Base-by-base conservation (phyloP, 1,139 yeast genomes). In the Scheffersomyces quercinus region DNA sequence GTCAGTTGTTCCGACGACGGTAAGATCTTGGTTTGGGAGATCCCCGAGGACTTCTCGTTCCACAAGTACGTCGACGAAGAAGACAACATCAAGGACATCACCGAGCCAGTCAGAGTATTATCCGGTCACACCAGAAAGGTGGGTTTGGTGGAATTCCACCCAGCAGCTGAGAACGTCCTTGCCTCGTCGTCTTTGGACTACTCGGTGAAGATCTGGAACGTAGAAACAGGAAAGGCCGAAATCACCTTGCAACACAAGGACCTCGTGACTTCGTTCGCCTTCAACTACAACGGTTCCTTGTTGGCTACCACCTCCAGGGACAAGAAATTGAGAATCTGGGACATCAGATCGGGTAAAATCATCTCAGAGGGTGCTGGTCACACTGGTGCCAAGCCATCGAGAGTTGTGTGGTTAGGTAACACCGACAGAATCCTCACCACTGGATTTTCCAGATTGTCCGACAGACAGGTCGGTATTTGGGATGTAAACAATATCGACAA, bases 401-500 rank as follows among this genome's bases (percentile, higher is more conserved):
- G 98, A 63, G 85, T 88, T 33, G 81, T 80, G 10, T 93, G 99
- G 98, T 69, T 90, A 50, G 97, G 98, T 29, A 82, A 88, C 56
- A 73, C 87, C 39, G 88, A 91, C 58, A 79, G 97, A 56, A 68
- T 93, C 30, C 85, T 85, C 43, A 91, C 99, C 30, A 91, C 99
- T n/a, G 99, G 99, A 1, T 93, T 93, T 62, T 89, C 96, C 35
- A 82, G 87, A 60, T 77, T 88, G 55, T 88, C 96, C 36, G 98
- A 91, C 62, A 90, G 99, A 64, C 98, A 93, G 68, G 75, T 91
- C 50, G 99, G 95, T 52, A 75, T 93, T 46, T 93, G 99, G 98
- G 91, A 93, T 58, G 75, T 89, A 29, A 74, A 75, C 35, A 81
- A 86, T 54, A 73, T 95, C 44, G 83, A 72, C 3, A 74, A 77